phyloP scores from a whole-genome alignment of 306 rosid species.

The Vigna hirtella region DNA sequence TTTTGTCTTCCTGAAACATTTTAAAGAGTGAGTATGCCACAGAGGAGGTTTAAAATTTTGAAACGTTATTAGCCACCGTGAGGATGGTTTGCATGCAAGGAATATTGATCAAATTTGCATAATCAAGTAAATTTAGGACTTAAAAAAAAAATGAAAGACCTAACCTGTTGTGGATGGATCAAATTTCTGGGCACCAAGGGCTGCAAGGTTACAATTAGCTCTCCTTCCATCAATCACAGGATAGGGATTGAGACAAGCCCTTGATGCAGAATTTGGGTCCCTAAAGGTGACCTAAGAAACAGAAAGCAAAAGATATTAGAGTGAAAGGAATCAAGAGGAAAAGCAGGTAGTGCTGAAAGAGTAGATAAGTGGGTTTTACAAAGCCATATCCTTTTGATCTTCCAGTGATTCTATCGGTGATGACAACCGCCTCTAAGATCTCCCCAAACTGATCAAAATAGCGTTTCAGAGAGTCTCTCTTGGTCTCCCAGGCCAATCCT shows the following conservation, averaged over 20 bases:
- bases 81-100: slow-evolving; percentile 36
- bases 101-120: slow-evolving; percentile 8
- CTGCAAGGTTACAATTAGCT: slow-evolving; percentile 67
- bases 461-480: slow-evolving; percentile 53
- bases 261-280: slow-evolving; percentile 71
- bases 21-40: slow-evolving; percentile 1
- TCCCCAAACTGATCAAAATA: slow-evolving; percentile 70
- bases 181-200: slow-evolving; percentile 60
- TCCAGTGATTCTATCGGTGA: slow-evolving; percentile 60
- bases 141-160: slow-evolving; percentile 16
- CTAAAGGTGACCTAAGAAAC: slow-evolving; percentile 70
- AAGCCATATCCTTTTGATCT: slow-evolving; percentile 75
- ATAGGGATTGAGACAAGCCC: slow-evolving; percentile 70
- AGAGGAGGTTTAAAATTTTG: slow-evolving; percentile 2
- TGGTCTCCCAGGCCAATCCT: slow-evolving; percentile 67
- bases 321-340: neutral
- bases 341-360: neutral
- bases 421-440: slow-evolving; percentile 66
- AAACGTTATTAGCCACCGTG: slow-evolving; percentile 31
- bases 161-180: slow-evolving; percentile 51
- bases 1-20: slow-evolving; percentile 50
- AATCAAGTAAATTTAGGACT: slow-evolving; percentile 1
- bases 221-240: slow-evolving; percentile 83
- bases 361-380: slow-evolving; percentile 44
- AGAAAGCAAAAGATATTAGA: neutral